Base-by-base conservation (phyloP, 163 green algal species). In the Trebouxia gelatinosa region DNA sequence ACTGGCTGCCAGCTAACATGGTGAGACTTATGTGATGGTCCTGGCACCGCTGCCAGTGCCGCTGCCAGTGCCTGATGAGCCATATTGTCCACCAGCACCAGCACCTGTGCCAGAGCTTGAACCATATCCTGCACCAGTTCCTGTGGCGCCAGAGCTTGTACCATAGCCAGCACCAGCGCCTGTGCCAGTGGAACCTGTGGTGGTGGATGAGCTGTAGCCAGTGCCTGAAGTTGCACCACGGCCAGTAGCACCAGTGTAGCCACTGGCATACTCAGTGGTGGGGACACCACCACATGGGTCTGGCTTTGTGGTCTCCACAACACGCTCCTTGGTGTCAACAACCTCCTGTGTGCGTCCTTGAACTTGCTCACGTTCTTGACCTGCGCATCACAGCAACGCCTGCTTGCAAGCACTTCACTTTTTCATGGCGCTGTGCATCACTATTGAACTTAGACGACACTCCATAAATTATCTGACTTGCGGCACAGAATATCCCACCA, bases 271-370 rank as follows among this genome's bases (percentile, higher is more conserved):
- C 37, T 77, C 31, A 31, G 57, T 40, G 29, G 75, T 77, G 29
- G 68, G 68, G 2, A 76, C 68, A 6, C 68, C 68, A 43, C 40
- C 68, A 62, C 68, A 76, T 26, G 68, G 68, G 68, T 76, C 46
- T 35, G 68, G 40, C 21, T 43, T 39, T 13, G 68, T 61, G 0
- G 26, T 40, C 17, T 59, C 68, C 28, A 76, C 48, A 43, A 76
- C 23, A 17, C 28, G 31, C 28, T 76, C 68, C 39, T 37, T 62
- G 40, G 68, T 62, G 68, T 62, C 48, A n/a, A 76, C 46, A 28
- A 76, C 68, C 40, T 76, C 68, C 23, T 29, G 43, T 13, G 68
- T 46, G n/a, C 39, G 46, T 17, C 39, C 40, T 2, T 76, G 40
- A 4, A 29, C 2, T 43, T 76, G 68, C 68, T 76, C 68, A 64